These are phyloP conservation scores for Botrytis deweyae DNA, from an alignment of 2,329 filamentous ascomycete genomes.

Conservation along the genomic window DNA sequence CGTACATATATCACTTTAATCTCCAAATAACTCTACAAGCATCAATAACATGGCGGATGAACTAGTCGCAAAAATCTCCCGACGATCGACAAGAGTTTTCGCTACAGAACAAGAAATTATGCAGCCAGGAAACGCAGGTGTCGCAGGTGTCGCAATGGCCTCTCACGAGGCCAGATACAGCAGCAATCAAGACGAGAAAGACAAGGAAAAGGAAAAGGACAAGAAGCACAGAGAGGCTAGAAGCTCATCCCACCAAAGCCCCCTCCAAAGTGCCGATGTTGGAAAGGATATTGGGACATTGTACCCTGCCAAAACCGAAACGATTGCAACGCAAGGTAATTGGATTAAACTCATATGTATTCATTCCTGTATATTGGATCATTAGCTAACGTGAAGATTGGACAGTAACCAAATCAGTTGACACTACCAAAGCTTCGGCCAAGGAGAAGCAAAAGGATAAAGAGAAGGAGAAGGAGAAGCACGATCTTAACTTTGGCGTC, in stretches of 20 bases:
- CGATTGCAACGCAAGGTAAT: conserved; percentile 30
- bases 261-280: conserved; percentile 23
- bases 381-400: conserved; percentile 22
- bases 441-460: conserved; percentile 21
- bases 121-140: conserved; percentile 17
- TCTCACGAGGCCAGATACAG: conserved; percentile 18
- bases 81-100: conserved; percentile 30
- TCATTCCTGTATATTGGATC: background rate
- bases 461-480: conserved; percentile 16
- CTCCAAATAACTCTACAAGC: background rate
- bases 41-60: conserved; percentile 23
- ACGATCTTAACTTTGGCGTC: conserved; percentile 71
- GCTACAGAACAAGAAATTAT: conserved; percentile 25
- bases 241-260: conserved; percentile 18
- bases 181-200: conserved; percentile 23
- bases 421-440: conserved; percentile 24
- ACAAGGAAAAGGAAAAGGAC: conserved; percentile 23
- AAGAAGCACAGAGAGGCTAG: conserved; percentile 14
- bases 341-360: background rate
- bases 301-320: conserved; percentile 26
- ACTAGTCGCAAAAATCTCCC: conserved; percentile 26
- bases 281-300: conserved; percentile 26
- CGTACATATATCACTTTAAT: background rate
- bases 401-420: conserved; percentile 25
- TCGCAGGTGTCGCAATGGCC: background rate